phyloP scores from a whole-genome alignment of 129 eudicot genomes.

The Logfia minima region DNA sequence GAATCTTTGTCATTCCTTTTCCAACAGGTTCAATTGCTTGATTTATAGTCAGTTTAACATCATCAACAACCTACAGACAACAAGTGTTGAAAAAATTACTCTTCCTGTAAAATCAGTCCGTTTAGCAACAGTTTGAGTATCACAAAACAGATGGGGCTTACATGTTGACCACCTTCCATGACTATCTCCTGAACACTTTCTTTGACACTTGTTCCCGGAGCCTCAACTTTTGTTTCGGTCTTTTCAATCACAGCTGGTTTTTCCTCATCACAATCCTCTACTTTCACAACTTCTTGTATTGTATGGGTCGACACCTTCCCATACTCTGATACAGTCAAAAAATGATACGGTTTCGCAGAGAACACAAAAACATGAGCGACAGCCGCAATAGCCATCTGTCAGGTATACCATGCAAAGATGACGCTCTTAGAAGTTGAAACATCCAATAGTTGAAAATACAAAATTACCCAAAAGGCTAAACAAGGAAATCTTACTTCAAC shows the following conservation, averaged over 20 bases:
- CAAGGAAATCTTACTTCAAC: constrained; percentile 54
- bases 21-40: constrained; percentile 93
- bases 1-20: constrained; percentile 88
- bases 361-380: constrained; percentile 84
- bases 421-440: not conserved
- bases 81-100: not conserved
- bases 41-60: constrained; percentile 81
- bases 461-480: constrained; percentile 5
- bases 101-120: not conserved
- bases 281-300: constrained; percentile 39
- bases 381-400: constrained; percentile 95
- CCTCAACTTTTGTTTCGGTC: constrained; percentile 64
- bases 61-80: constrained; percentile 71
- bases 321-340: constrained; percentile 43
- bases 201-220: constrained; percentile 85
- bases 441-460: no score
- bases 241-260: constrained; percentile 55
- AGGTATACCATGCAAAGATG: not conserved
- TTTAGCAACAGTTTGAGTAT: not conserved
- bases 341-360: constrained; percentile 69
- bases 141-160: constrained; percentile 28
- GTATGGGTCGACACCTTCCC: constrained; percentile 47
- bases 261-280: constrained; percentile 48
- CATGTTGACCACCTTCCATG: constrained; percentile 94
- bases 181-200: constrained; percentile 96